phyloP scores from a whole-genome alignment of 169 alveolate species.

The Neospora caninum region DNA sequence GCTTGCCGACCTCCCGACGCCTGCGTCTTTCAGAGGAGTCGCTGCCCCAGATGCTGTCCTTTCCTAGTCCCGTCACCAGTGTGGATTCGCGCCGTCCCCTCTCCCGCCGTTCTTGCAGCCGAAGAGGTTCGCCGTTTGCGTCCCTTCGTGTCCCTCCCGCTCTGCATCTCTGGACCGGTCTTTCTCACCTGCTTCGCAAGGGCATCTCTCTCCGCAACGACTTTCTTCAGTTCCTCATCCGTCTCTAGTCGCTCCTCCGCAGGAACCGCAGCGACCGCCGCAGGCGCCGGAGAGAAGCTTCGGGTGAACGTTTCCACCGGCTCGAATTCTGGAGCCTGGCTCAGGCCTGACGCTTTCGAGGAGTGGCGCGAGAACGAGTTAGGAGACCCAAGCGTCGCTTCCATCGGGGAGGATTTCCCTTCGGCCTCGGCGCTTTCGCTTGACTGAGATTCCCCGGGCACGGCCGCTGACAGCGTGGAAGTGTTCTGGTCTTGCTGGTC shows the following conservation, averaged over 20 bases:
- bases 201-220: slow-evolving; percentile 6
- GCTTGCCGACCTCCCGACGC: too few species aligned
- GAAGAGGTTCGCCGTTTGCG: too few species aligned
- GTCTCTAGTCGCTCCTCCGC: background rate
- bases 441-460: background rate
- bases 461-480: background rate
- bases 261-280: slow-evolving; percentile 2
- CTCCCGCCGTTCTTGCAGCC: too few species aligned
- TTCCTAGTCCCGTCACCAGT: too few species aligned
- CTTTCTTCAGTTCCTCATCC: background rate
- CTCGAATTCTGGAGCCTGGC: background rate
- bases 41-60: too few species aligned
- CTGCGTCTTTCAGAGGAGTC: too few species aligned
- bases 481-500: background rate
- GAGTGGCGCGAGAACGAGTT: background rate
- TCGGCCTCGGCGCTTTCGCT: background rate
- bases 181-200: background rate
- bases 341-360: background rate
- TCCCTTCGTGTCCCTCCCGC: too few species aligned
- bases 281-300: background rate
- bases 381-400: background rate
- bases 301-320: background rate
- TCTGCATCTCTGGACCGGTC: too few species aligned
- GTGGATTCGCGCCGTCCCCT: too few species aligned
- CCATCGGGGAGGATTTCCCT: background rate